phyloP scores from a whole-genome alignment of 164 flowering plant species.

The Nelumbo lutea region DNA sequence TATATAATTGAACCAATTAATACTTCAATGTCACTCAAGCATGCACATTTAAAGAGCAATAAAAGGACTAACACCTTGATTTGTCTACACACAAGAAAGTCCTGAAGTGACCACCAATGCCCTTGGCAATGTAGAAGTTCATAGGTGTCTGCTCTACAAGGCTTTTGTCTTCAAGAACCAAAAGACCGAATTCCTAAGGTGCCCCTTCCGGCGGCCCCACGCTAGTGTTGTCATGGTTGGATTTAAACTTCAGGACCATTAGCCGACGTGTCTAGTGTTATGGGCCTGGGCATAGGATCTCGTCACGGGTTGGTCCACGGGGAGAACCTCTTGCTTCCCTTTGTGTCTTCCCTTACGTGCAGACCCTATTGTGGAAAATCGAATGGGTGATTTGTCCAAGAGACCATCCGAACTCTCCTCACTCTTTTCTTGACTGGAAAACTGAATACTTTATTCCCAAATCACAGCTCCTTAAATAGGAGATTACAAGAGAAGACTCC shows the following conservation, averaged over 20 bases:
- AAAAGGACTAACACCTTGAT: conserved; percentile 34
- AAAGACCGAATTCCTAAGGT: conserved; percentile 60
- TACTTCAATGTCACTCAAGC: neutral
- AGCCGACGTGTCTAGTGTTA: conserved; percentile 58
- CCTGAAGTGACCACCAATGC: conserved; percentile 22
- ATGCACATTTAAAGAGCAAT: too few relatives aligned
- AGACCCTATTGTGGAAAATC: too few relatives aligned
- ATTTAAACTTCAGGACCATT: conserved; percentile 67
- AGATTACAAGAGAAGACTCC: too few relatives aligned
- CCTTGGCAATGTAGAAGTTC: conserved; percentile 41
- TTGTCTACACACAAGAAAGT: conserved; percentile 57
- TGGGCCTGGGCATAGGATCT: too few relatives aligned
- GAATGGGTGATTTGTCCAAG: too few relatives aligned
- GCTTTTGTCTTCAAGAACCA: conserved; percentile 47
- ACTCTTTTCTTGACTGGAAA: too few relatives aligned
- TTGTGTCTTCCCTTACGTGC: too few relatives aligned
- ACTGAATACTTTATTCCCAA: too few relatives aligned
- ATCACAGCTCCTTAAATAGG: too few relatives aligned
- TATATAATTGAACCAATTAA: neutral
- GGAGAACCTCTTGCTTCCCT: too few relatives aligned
- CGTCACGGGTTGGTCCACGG: too few relatives aligned
- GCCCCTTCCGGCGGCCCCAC: conserved; percentile 42
- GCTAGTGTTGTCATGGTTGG: conserved; percentile 62
- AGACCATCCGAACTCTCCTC: too few relatives aligned
- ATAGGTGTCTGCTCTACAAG: conserved; percentile 53